Evolutionary conservation across 768 basidiomycete genomes (phyloP), one percentile per base, ranked within the genome.

Genomic region (Tephrocybe sp.): DNA sequence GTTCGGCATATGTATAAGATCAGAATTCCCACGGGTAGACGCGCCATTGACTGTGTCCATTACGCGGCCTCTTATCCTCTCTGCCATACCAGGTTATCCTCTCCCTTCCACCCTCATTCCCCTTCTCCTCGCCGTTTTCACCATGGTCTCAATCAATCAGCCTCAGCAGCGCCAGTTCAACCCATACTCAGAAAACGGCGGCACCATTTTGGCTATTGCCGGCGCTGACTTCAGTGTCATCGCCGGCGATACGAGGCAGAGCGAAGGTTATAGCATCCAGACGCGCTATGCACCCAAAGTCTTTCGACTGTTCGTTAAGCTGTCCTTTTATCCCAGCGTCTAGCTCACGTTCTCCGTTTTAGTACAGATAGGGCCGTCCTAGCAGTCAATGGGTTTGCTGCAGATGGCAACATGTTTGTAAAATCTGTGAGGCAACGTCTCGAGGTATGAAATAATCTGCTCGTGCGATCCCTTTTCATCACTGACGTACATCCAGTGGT

Each of bases 381-480:
- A 18, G 94, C 96, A 16, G 92, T 97, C 30, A 97, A 98, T 60
- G 97, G 97, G 8, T 98, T 98, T 66, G 90, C 92, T 35, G 97
- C 95, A 39, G 97, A 99, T 65, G 96, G 92, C 21, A 95, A 95
- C 62, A 91, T 90, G 82, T 95, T 99, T 62, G 93, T 98, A 62
- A 97, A 98, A 82, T 86, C 87, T 64, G 87, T 99, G 44, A 87
- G 89, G 65, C 95, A 98, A 67, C 82, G 96, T 58, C 78, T 99
- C 3, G 97, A 98, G 80, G 96, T 96, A 51, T 44, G 83, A 74
- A 24, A 41, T 40, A 9, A 12, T 7, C 24, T 9, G 9, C n/a
- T 24, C 34, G 36, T 21, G 25, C 26, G 30, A 39, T 32, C 30
- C 27, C 16, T 26, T 9, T 25, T 5, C 6, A 25, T 49, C 52